Base-by-base conservation (phyloP, 2,329 filamentous ascomycete species). In the Trichoderma polysporum region DNA sequence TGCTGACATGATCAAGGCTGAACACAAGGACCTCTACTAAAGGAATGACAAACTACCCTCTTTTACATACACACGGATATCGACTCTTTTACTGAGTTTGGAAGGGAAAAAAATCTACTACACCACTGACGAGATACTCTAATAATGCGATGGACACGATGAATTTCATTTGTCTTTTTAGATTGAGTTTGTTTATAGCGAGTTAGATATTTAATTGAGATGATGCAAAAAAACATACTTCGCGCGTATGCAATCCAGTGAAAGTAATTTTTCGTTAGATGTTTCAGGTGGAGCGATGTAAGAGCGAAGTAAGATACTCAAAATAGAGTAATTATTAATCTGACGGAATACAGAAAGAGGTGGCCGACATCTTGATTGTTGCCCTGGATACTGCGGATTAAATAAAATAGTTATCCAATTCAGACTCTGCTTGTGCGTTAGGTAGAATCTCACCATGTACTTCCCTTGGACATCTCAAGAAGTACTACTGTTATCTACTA, bases 1-100 rank as follows among this genome's bases (percentile, higher is more conserved):
- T 15, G 70, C 71, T 22, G 71, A 72, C 35, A 47, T 70, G 56
- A 63, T 70, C 57, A 70, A 70, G 64, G 67, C 64, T 9, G 65
- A 61, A 12, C 65, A 70, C 49, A 68, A 68, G 41, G 69, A 70
- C 22, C 52, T 70, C 33, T 70, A 70, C 52, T 54, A 47, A 15
- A 17, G 12, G 15, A 17, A 45, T 19, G 19, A 45, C 22, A 45
- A 10, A 39, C 9, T 19, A 17, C 7, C 3, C n/a, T n/a, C 9
- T 39, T 17, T 19, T 19, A 45, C 41, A 22, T 19, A 45, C n/a
- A 19, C 39, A 41, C 5, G n/a, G 15, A 39, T 45, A 19, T 22
- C 19, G 39, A 45, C 12, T 45, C 22, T n/a, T 29, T 13, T 33
- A 15, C 6, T 19, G 13, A 17, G 19, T 19, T 41, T 35, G 3